These are phyloP conservation scores for Colletotrichum filicis DNA, from an alignment of 2,329 filamentous ascomycete genomes.

Conservation along the genomic window DNA sequence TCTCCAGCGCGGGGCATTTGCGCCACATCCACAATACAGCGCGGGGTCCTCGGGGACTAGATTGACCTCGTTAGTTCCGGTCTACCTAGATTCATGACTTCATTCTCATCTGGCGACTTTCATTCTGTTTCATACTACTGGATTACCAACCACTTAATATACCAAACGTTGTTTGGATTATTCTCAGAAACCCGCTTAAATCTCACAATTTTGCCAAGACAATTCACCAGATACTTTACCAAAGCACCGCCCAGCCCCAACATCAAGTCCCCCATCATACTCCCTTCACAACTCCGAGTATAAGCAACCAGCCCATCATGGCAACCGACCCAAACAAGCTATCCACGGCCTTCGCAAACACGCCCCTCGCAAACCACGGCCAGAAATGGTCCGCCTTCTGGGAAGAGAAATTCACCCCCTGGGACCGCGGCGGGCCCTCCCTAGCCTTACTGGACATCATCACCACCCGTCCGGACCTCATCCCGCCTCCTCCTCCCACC, in stretches of 20 bases:
- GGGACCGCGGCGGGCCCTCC: slow-evolving; percentile 66
- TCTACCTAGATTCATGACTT: slow-evolving; percentile 3
- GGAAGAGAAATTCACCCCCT: slow-evolving; percentile 58
- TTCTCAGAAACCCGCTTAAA: neutral
- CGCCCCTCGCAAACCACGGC: slow-evolving; percentile 48
- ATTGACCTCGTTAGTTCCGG: neutral
- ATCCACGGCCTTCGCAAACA: slow-evolving; percentile 47
- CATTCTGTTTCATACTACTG: neutral
- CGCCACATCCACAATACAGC: neutral
- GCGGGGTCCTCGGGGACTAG: slow-evolving; percentile 20
- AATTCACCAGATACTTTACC: neutral
- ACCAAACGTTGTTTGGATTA: neutral
- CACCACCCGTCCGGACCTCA: slow-evolving; percentile 55
- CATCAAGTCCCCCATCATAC: neutral
- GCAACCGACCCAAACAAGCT: slow-evolving; percentile 41
- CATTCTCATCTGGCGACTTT: neutral
- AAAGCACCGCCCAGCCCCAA: neutral
- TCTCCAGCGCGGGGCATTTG: slow-evolving; percentile 17
- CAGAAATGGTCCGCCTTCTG: slow-evolving; percentile 61
- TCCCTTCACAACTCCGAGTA: neutral
- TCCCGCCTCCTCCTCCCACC: slow-evolving; percentile 41
- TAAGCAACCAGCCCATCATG: slow-evolving; percentile 30
- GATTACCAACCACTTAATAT: neutral
- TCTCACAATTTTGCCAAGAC: neutral
- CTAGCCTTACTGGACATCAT: slow-evolving; percentile 66